phyloP scores from a whole-genome alignment of 2,329 filamentous ascomycete genomes.

The Fusarium miscanthi region DNA sequence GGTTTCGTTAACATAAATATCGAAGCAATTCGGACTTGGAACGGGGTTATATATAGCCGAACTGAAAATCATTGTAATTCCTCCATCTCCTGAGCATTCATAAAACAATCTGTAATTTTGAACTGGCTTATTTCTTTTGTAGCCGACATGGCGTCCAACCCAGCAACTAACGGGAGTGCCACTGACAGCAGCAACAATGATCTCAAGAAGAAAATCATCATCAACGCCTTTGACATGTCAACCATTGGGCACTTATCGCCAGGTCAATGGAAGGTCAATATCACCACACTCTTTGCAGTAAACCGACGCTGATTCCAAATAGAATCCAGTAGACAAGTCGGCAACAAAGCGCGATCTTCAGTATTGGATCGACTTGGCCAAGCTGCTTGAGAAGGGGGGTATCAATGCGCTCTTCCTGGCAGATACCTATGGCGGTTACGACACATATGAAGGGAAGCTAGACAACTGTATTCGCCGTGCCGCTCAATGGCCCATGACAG shows the following conservation, averaged over 20 bases:
- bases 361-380: slow-evolving; percentile 73
- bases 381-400: slow-evolving; percentile 69
- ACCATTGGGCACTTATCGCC: slow-evolving; percentile 73
- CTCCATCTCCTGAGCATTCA: background rate
- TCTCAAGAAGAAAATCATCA: slow-evolving; percentile 56
- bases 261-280: slow-evolving; percentile 71
- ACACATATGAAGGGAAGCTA: slow-evolving; percentile 69
- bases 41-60: background rate
- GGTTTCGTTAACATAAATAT: background rate
- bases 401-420: slow-evolving; percentile 75
- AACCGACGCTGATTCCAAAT: background rate
- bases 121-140: background rate
- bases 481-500: slow-evolving; percentile 73
- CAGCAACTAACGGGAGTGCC: background rate
- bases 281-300: fast-evolving
- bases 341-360: slow-evolving; percentile 68
- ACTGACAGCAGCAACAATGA: background rate
- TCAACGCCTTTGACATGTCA: slow-evolving; percentile 75
- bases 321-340: slow-evolving; percentile 71
- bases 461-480: slow-evolving; percentile 71
- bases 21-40: background rate
- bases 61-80: background rate
- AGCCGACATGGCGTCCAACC: background rate
- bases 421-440: slow-evolving; percentile 73
- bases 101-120: background rate